Conservation (phyloP, 495 filamentous ascomycete species). For the Hypoxylon lienhwacheense region DNA sequence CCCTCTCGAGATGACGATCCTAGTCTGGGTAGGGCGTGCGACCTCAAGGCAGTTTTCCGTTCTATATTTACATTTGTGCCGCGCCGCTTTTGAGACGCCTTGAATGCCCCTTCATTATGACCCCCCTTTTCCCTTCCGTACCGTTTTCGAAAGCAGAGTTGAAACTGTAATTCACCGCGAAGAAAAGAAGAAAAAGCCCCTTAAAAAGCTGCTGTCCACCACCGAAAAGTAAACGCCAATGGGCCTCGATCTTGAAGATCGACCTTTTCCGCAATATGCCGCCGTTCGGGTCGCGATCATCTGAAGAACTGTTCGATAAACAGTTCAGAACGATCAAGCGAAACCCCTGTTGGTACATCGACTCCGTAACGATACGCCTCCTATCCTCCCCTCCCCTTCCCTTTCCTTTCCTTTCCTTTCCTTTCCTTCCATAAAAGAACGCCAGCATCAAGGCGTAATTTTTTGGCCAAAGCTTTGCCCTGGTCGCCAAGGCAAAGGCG, state of each 20-base stretch:
- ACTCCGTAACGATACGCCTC: background rate
- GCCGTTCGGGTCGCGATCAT: background rate
- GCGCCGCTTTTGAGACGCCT: conserved; percentile 16
- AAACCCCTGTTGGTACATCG: conserved; percentile 6
- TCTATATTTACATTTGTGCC: conserved; percentile 28
- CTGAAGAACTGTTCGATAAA: conserved; percentile 1
- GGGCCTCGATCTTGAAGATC: conserved; percentile 9
- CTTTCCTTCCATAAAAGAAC: too few species aligned
- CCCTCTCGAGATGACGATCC: conserved; percentile 26
- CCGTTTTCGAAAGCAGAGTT: conserved; percentile 15
- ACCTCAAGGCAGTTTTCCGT: conserved; percentile 21
- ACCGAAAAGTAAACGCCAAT: conserved; percentile 10
- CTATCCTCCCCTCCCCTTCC: too few species aligned
- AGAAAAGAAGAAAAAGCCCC: background rate
- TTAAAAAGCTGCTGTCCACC: background rate
- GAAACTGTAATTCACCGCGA: conserved; percentile 6
- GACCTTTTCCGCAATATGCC: conserved; percentile 5
- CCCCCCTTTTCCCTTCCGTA: conserved; percentile 22
- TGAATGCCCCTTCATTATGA: conserved; percentile 18
- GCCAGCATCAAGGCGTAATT: conserved; percentile 9
- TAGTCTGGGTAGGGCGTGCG: conserved; percentile 13
- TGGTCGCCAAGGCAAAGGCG: conserved; percentile 13
- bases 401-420: too few species aligned
- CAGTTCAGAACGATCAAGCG: conserved; percentile 4
- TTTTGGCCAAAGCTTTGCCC: conserved; percentile 10